A percentile compares a stretch with the other conserved stretches of the same genome.
Evolutionary conservation across 345 rosid species (phyloP).

Genomic region (Eucalyptus cloeziana): DNA sequence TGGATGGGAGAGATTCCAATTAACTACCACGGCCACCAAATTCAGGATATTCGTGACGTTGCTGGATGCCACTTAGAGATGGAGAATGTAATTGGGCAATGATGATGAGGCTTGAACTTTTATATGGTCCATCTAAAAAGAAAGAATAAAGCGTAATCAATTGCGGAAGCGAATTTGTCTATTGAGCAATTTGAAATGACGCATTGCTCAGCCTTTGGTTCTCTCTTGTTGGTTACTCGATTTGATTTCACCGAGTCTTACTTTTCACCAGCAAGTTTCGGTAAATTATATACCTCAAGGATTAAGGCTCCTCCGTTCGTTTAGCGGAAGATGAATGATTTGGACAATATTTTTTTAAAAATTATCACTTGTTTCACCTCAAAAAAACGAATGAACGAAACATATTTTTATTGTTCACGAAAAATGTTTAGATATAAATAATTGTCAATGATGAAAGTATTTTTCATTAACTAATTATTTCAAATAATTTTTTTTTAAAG

Average conservation of each 20-base stretch:
- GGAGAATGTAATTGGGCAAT: neutral
- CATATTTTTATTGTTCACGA: neutral
- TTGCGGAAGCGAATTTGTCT: neutral
- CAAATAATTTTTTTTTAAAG: neutral
- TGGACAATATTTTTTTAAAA: neutral
- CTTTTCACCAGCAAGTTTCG: neutral
- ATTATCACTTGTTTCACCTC: neutral
- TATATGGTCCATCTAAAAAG: neutral
- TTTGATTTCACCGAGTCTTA: neutral
- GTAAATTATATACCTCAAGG: neutral
- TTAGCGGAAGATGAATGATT: neutral
- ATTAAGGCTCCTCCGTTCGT: neutral
- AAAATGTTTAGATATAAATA: neutral
- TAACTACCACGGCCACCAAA: neutral
- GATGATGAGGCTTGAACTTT: neutral
- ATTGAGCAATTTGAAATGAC: neutral
- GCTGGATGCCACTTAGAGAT: neutral
- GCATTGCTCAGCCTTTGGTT: neutral
- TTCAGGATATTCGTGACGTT: neutral
- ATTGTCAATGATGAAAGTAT: neutral
- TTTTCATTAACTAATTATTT: neutral
- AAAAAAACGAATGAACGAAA: neutral
- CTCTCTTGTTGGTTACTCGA: neutral
- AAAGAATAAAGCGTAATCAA: neutral
- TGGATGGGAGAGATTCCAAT: neutral